Evolutionary conservation across 169 alveolate genomes (phyloP).

Genomic region (Cystoisospora suis): DNA sequence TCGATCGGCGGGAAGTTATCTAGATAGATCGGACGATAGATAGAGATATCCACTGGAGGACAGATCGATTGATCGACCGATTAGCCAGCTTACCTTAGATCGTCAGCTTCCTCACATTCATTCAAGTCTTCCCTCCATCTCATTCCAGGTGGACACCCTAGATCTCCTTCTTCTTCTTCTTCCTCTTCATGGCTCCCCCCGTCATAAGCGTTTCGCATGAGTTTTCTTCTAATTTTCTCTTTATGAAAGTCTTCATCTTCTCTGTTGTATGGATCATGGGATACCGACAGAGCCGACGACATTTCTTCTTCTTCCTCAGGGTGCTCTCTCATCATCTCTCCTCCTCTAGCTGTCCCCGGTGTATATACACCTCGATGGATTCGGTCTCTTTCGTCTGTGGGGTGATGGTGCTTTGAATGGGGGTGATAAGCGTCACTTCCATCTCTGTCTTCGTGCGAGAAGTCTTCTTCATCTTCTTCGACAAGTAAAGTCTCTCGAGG

Average conservation of each 20-base stretch:
- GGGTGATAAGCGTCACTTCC: no score
- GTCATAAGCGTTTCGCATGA: neutral
- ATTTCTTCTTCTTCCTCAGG: neutral
- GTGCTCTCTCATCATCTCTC: neutral
- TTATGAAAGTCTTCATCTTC: neutral
- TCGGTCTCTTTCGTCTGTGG: no score
- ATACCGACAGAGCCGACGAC: neutral
- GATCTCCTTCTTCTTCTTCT: neutral
- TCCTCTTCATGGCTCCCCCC: neutral
- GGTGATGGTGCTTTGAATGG: no score
- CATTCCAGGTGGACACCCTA: neutral
- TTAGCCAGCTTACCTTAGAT: no score
- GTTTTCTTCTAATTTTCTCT: neutral
- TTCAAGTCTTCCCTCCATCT: neutral
- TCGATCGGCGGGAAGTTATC: no score
- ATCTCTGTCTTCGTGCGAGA: no score
- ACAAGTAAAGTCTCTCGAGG: neutral
- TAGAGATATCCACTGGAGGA: no score
- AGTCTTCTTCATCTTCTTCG: constrained; percentile 10
- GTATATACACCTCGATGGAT: neutral
- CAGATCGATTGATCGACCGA: no score
- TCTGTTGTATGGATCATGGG: neutral
- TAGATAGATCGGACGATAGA: no score
- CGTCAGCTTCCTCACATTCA: neutral
- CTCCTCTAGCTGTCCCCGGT: neutral